Percentiles rank a stretch among this genome's conserved stretches.
Evolutionary conservation across 805 yeast species (phyloP).

Genomic region (Barnettozyma siamensis): DNA sequence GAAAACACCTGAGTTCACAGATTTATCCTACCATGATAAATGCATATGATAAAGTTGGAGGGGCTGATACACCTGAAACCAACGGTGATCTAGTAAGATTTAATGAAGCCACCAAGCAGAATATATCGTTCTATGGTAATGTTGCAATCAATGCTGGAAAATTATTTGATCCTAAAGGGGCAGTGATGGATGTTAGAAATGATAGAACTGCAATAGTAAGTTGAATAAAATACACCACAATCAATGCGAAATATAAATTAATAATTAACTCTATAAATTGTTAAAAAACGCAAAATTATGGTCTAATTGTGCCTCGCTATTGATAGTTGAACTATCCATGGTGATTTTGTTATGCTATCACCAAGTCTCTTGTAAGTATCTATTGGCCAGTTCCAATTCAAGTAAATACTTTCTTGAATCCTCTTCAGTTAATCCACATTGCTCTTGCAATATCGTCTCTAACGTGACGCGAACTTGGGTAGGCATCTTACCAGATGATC

Average conservation of each 20-base stretch:
- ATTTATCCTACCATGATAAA: slow-evolving; percentile 14
- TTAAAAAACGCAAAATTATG: no score
- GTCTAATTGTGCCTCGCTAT: no score
- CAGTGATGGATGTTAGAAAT: not conserved
- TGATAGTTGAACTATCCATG: no score
- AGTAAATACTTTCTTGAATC: slow-evolving; percentile 46
- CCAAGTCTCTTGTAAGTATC: slow-evolving; percentile 91
- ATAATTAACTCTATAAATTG: slow-evolving; percentile 1
- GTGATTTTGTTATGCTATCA: slow-evolving; percentile 30
- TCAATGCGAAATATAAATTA: not conserved
- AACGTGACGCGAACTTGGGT: slow-evolving; percentile 78
- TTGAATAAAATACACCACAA: no score
- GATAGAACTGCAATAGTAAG: no score
- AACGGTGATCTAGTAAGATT: slow-evolving; percentile 21
- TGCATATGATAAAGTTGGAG: slow-evolving; percentile 50
- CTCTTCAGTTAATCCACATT: slow-evolving; percentile 35
- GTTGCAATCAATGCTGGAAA: slow-evolving; percentile 2
- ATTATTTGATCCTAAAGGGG: not conserved
- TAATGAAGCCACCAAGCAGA: slow-evolving; percentile 11
- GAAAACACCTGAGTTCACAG: not conserved
- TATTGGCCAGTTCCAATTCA: slow-evolving; percentile 54
- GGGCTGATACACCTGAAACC: slow-evolving; percentile 13
- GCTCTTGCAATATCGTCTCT: slow-evolving; percentile 50
- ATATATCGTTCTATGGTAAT: slow-evolving; percentile 32
- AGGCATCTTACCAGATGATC: slow-evolving; percentile 95